A percentile compares a stretch with the other conserved stretches of the same genome.
Evolutionary conservation across 441 rosid genomes (phyloP).

Genomic region (Biscutella laevigata): DNA sequence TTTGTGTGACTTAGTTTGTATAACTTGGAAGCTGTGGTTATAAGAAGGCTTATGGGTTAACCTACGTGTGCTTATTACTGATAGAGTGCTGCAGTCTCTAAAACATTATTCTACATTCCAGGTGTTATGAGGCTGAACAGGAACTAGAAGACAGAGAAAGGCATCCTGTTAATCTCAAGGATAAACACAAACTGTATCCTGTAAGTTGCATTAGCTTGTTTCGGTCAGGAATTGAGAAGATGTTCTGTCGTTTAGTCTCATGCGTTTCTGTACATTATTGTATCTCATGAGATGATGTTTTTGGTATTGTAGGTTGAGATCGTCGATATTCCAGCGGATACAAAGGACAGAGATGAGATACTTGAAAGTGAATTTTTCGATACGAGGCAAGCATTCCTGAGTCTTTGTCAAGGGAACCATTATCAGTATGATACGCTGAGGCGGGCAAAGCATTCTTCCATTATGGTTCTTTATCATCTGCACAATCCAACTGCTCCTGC

Average conservation of each 20-base stretch:
- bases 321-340: slow-evolving; percentile 58
- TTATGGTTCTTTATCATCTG: slow-evolving; percentile 99
- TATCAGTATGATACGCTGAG: slow-evolving; percentile 97
- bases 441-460: slow-evolving; percentile 98
- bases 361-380: slow-evolving; percentile 96
- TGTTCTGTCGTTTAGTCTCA: slow-evolving; percentile 1
- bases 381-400: slow-evolving; percentile 94
- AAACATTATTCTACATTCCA: slow-evolving; percentile 25
- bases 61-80: neutral
- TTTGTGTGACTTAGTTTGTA: neutral
- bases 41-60: neutral
- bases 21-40: slow-evolving; percentile 10
- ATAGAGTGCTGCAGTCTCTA: slow-evolving; percentile 5
- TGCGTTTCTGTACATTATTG: neutral
- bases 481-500: slow-evolving; percentile 99
- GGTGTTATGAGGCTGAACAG: slow-evolving; percentile 85
- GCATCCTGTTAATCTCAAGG: slow-evolving; percentile 78
- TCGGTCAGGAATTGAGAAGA: slow-evolving; percentile 4
- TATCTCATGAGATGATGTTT: slow-evolving; percentile 8
- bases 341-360: slow-evolving; percentile 88
- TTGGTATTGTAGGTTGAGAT: slow-evolving; percentile 50
- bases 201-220: slow-evolving; percentile 40
- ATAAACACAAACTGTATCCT: slow-evolving; percentile 56
- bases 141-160: slow-evolving; percentile 80
- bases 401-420: slow-evolving; percentile 98